Evolutionary conservation across 495 filamentous ascomycete genomes (phyloP), one percentile per base, ranked within the genome.

Genomic region (Trichocladium uniseriatum): DNA sequence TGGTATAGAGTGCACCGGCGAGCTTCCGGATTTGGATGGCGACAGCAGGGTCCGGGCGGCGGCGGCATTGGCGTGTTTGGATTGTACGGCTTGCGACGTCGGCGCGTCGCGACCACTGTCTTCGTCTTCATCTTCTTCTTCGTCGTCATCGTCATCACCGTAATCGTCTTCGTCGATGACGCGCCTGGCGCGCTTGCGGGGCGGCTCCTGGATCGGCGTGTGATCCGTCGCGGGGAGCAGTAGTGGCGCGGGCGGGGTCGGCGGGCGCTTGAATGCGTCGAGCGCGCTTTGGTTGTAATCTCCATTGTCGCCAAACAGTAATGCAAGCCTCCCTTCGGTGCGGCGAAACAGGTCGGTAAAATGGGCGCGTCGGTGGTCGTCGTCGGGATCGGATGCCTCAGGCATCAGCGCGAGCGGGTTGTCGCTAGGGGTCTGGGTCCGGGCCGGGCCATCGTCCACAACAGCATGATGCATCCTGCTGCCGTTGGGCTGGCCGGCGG

Each of bases 121-220:
- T 43, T 54, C 24, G 40, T 39, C 27, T 27, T 27, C 80, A 3
- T 82, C 79, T 6, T 78, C 76, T 0, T 82, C 75, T 15, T 81
- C 80, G 3, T 87, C 83, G 37, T 94, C 87, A 46, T 92, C 88
- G 40, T 94, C 87, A 50, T 95, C 86, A 40, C 86, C 87, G 57
- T 88, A 87, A 65, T 86, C 81, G 48, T 83, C 84, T 52, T 89
- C 84, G 57, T 88, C 82, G 56, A 79, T 77, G 60, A 75, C 67
- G 57, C 77, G 71, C 58, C 73, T 76, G 9, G 69, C 70, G 48
- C 67, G 61, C 54, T 75, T 75, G 39, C 64, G 60, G 45, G 72
- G 71, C 47, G 69, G 72, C 51, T 75, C 72, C 48, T 70, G 59
- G 40, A 69, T 63, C 9, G 68, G 66, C 41, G 67, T 51, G 54